Evolutionary conservation across 495 filamentous ascomycete genomes (phyloP).

Genomic region (Aspergillus panamensis): DNA sequence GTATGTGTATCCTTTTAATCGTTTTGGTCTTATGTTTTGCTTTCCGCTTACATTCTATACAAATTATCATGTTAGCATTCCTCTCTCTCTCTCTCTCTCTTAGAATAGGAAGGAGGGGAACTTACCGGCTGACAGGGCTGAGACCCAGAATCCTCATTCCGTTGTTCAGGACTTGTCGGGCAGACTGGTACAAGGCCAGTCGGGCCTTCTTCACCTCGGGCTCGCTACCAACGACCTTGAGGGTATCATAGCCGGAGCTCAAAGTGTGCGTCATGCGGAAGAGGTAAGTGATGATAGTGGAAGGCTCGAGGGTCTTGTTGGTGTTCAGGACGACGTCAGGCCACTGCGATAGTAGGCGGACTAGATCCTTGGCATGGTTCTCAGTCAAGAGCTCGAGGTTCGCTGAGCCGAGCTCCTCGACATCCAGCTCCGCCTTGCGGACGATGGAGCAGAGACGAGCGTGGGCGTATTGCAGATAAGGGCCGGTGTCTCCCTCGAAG

Average conservation of each 20-base stretch:
- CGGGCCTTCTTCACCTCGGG: constrained; percentile 69
- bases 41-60: constrained; percentile 19
- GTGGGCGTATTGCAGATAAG: constrained; percentile 67
- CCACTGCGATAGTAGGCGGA: constrained; percentile 57
- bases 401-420: constrained; percentile 45
- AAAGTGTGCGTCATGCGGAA: constrained; percentile 85
- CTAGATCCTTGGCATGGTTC: constrained; percentile 53
- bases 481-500: constrained; percentile 69
- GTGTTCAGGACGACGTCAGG: constrained; percentile 62
- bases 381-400: constrained; percentile 58
- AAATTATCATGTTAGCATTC: neutral
- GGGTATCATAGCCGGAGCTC: constrained; percentile 77
- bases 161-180: constrained; percentile 72
- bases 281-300: constrained; percentile 73
- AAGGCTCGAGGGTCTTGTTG: constrained; percentile 60
- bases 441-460: constrained; percentile 63
- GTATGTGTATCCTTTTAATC: neutral
- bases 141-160: constrained; percentile 82
- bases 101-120: constrained; percentile 1
- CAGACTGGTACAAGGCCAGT: constrained; percentile 78
- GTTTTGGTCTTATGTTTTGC: constrained; percentile 3
- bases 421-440: constrained; percentile 47
- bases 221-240: constrained; percentile 73
- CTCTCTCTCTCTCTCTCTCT: constrained; percentile 21
- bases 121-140: constrained; percentile 66